phyloP scores from a whole-genome alignment of 1,139 yeast genomes.

The Hemisphaericaspora xylofermentans region DNA sequence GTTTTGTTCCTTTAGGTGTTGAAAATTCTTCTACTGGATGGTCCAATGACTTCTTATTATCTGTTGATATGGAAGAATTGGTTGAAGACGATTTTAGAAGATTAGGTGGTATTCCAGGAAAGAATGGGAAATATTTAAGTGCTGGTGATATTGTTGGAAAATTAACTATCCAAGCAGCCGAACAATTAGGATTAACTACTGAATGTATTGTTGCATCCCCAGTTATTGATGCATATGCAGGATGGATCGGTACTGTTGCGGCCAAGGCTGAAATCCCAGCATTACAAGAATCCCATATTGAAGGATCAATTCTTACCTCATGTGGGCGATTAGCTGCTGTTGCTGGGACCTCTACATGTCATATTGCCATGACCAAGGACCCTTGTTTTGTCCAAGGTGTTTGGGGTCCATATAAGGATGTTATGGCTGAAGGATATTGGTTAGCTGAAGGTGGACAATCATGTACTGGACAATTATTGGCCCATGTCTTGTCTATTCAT shows the following conservation, averaged over 20 bases:
- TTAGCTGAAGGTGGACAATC: constrained; percentile 99
- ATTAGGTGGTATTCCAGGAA: constrained; percentile 80
- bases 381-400: constrained; percentile 93
- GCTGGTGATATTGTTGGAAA: constrained; percentile 90
- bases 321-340: constrained; percentile 93
- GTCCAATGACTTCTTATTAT: constrained; percentile 72
- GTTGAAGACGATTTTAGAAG: constrained; percentile 72
- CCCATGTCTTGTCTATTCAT: constrained; percentile 86
- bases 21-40: constrained; percentile 86
- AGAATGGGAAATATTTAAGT: constrained; percentile 68
- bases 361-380: constrained; percentile 80
- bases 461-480: constrained; percentile 90
- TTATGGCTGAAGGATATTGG: constrained; percentile 86
- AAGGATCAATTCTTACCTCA: constrained; percentile 53
- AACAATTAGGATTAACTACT: constrained; percentile 76
- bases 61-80: constrained; percentile 73
- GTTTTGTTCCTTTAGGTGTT: constrained; percentile 88
- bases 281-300: constrained; percentile 34
- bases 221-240: constrained; percentile 96
- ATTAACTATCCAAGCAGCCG: constrained; percentile 66
- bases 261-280: constrained; percentile 65
- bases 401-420: constrained; percentile 98
- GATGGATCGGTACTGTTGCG: constrained; percentile 98
- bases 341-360: constrained; percentile 98
- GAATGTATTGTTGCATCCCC: constrained; percentile 89